Evolutionary conservation across 345 rosid genomes (phyloP), one percentile per base, ranked within the genome.

Genomic region (Pugionium dolabratum): DNA sequence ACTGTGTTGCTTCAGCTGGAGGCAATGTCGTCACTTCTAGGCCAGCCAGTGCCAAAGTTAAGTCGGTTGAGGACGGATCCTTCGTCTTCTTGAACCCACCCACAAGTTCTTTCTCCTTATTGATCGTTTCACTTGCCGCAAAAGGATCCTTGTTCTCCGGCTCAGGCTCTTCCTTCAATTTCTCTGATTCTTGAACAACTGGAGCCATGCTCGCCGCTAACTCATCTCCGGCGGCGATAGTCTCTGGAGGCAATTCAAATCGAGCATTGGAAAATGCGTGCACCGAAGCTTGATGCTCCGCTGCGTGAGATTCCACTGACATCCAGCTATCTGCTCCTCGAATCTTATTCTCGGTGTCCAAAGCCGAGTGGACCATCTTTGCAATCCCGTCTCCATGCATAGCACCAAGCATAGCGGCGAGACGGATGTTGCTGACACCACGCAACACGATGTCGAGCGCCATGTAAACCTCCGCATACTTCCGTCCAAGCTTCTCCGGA

Each of bases 351-450:
- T 94, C 99, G 0, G 99, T 81, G 36, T 94, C 96, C 6, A 94
- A 50, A 34, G 84, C 95, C 8, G 99, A 94, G 9, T 94, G 99
- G 3, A 94, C 99, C 99, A 94, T 85, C 81, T 88, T 94, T 7
- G 99, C 99, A 47, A 94, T 84, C 10, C 97, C 90, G 2, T 94
- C 99, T 0, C 91, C 97, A 79, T 94, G 99, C 96, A 94, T 91
- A 27, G 95, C 77, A 4, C 85, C 87, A 27, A 94, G 86, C 99
- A 94, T 91, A 2, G 97, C 99, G 0, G 97, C 90, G 5, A 94
- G 83, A 35, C 99, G 84, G 35, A 94, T 91, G 68, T 78, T 80
- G 69, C 97, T 91, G 30, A 86, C 97, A 6, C 99, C 97, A 2
- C 96, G 92, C 18, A 94, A 77, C 25, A 94, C 99, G 25, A 94